Conservation (phyloP, 2,329 filamentous ascomycete species). For the Ascochyta koolunga region DNA sequence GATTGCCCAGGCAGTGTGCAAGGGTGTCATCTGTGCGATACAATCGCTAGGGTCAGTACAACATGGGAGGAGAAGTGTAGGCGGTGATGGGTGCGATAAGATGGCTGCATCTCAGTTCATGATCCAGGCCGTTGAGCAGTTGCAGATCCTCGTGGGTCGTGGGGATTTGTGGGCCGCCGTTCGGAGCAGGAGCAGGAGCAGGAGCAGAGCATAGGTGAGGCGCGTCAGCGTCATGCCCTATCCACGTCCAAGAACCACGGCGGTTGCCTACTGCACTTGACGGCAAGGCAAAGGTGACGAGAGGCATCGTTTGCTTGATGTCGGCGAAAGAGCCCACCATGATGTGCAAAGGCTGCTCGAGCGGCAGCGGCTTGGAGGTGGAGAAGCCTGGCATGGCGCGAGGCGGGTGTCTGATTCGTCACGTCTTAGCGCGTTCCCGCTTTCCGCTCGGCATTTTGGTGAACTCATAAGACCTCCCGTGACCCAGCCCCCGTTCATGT, state of each 20-base stretch:
- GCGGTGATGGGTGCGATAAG: conserved; percentile 5
- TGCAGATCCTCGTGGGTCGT: conserved; percentile 1
- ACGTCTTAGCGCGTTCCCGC: conserved; percentile 10
- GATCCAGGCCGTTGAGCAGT: conserved; percentile 1
- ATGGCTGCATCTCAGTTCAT: conserved; percentile 1
- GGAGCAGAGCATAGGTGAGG: background rate
- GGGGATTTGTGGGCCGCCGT: background rate
- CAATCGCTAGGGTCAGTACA: conserved; percentile 6
- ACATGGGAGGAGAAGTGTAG: conserved; percentile 6
- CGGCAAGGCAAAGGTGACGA: background rate
- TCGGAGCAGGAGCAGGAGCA: no score
- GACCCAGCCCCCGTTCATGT: conserved; percentile 16
- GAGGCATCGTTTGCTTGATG: background rate
- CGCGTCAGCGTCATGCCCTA: no score
- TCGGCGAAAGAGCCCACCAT: background rate
- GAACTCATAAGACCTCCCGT: conserved; percentile 19
- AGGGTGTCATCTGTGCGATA: conserved; percentile 30
- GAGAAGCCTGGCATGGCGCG: conserved; percentile 14
- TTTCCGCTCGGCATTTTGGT: conserved; percentile 16
- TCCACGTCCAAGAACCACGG: no score
- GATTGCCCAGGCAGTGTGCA: conserved; percentile 23
- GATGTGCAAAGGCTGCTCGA: conserved; percentile 9
- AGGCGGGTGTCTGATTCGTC: conserved; percentile 8
- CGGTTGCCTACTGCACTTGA: background rate
- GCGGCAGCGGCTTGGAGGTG: conserved; percentile 13